Base-by-base conservation (phyloP, 2,329 filamentous ascomycete species). In the Diaporthe australafricana region DNA sequence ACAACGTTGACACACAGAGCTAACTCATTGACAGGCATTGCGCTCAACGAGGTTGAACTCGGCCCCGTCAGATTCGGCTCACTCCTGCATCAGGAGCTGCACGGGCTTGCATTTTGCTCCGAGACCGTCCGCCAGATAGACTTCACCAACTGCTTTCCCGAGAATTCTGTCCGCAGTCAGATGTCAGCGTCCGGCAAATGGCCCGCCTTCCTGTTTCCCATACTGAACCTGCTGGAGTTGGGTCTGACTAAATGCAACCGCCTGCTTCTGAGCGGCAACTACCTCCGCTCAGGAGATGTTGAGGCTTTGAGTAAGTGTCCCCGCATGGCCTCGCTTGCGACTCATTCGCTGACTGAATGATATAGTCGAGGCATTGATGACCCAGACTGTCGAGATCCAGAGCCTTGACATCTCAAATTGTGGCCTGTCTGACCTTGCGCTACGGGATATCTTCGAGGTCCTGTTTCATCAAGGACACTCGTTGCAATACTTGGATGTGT, bases 111-210 rank as follows among this genome's bases (percentile, higher is more conserved):
- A 1, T 88, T 89, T 73, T 86, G 87, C 27, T 88, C 87, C 0
- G 87, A 88, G 71, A 88, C 86, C 0, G 84, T 90, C 40, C 83
- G 85, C 52, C 86, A 87, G 70, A 86, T 90, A 60, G 87, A 90
- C 73, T 77, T 90, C 40, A 84, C 83, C 20, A 86, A 87, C 60
- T 81, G 82, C 12, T 79, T 81, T 47, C 72, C 74, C 47, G 77
- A 77, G 48, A 72, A 77, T 20, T 72, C 76, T 2, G 70, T 75
- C 7, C 63, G 73, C 17, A 73, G 42, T 55, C 71, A 53, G 48
- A 72, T 62, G 55, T 70, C 56, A 30, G 53, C 66, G 22, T 55
- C 48, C n/a, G 42, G 52, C 22, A 71, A 40, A 38, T 70, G 52
- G 57, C 75, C 80, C 1, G 78, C 81, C 71, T 79, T 81, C 47